A percentile compares a stretch with the other conserved stretches of the same genome.
phyloP scores from a whole-genome alignment of 2,329 filamentous ascomycete genomes.

The Zopfia rhizophila region DNA sequence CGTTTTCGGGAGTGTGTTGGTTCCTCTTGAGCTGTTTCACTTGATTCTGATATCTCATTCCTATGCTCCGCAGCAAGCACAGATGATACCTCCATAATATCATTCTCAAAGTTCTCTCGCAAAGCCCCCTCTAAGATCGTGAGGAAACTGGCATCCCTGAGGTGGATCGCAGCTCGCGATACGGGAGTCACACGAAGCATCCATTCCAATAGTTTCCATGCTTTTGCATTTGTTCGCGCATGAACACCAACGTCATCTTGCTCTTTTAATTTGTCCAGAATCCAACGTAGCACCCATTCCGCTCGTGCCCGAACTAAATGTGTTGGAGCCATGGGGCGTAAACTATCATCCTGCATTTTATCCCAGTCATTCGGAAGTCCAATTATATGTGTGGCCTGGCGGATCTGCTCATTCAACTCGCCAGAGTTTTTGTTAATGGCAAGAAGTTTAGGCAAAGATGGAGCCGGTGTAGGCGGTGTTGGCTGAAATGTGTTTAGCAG shows the following conservation, averaged over 20 bases:
- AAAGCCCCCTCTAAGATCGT: slow-evolving; percentile 73
- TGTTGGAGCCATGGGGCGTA: slow-evolving; percentile 19
- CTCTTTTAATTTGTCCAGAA: slow-evolving; percentile 68
- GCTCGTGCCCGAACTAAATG: slow-evolving; percentile 54
- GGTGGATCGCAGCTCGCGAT: slow-evolving; percentile 74
- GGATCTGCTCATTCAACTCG: slow-evolving; percentile 50
- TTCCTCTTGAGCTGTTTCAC: slow-evolving; percentile 37
- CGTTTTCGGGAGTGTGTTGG: slow-evolving; percentile 45
- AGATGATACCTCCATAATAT: slow-evolving; percentile 11
- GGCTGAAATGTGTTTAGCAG: neutral
- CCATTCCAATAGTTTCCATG: slow-evolving; percentile 70
- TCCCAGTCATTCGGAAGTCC: slow-evolving; percentile 47
- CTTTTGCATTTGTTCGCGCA: slow-evolving; percentile 55
- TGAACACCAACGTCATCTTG: slow-evolving; percentile 44
- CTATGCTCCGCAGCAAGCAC: slow-evolving; percentile 20
- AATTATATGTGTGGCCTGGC: slow-evolving; percentile 54
- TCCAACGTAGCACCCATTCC: slow-evolving; percentile 75
- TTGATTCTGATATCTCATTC: slow-evolving; percentile 37
- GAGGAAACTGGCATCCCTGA: slow-evolving; percentile 76
- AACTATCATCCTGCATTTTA: slow-evolving; percentile 17
- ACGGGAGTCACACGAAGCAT: slow-evolving; percentile 73
- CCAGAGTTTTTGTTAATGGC: slow-evolving; percentile 52
- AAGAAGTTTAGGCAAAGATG: slow-evolving; percentile 51
- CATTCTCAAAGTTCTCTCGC: slow-evolving; percentile 59
- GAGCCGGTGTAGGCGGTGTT: slow-evolving; percentile 21